Percentiles rank a stretch among this genome's conserved stretches.
Evolutionary conservation across 805 yeast species (phyloP).

Genomic region (Saccharomycopsis lassenensis): DNA sequence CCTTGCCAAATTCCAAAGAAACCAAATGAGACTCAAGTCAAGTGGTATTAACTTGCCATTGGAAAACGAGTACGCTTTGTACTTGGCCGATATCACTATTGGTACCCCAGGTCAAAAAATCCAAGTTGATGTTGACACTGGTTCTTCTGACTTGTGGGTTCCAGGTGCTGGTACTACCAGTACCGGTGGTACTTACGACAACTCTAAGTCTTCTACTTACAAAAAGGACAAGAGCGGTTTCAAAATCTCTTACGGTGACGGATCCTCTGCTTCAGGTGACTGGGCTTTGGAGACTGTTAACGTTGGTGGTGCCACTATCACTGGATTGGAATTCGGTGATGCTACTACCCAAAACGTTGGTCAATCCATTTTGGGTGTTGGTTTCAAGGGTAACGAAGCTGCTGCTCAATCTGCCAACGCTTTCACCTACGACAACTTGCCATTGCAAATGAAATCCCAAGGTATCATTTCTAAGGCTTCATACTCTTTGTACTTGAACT

Average conservation of each 20-base stretch:
- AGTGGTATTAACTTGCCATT: conserved; percentile 18
- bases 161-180: conserved; percentile 21
- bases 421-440: conserved; percentile 20
- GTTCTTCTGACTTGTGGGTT: conserved; percentile 41
- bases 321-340: conserved; percentile 13
- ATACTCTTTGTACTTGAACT: conserved; percentile 37
- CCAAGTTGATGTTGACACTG: conserved; percentile 36
- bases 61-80: conserved; percentile 32
- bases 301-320: conserved; percentile 13
- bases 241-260: conserved; percentile 36
- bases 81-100: conserved; percentile 31
- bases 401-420: conserved; percentile 1
- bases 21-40: no score
- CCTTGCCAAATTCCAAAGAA: no score
- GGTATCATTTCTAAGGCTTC: conserved; percentile 32
- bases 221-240: conserved; percentile 26
- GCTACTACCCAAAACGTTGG: conserved; percentile 15
- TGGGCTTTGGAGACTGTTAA: conserved; percentile 24
- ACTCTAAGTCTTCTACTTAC: conserved; percentile 19
- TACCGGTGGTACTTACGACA: conserved; percentile 20
- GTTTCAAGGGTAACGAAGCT: conserved; percentile 12
- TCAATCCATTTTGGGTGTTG: conserved; percentile 13
- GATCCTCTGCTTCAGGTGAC: conserved; percentile 36
- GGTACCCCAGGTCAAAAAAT: conserved; percentile 35
- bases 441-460: conserved; percentile 25